Conservation (phyloP, 2,329 filamentous ascomycete genomes). For the Nigrospora sphaerica region DNA sequence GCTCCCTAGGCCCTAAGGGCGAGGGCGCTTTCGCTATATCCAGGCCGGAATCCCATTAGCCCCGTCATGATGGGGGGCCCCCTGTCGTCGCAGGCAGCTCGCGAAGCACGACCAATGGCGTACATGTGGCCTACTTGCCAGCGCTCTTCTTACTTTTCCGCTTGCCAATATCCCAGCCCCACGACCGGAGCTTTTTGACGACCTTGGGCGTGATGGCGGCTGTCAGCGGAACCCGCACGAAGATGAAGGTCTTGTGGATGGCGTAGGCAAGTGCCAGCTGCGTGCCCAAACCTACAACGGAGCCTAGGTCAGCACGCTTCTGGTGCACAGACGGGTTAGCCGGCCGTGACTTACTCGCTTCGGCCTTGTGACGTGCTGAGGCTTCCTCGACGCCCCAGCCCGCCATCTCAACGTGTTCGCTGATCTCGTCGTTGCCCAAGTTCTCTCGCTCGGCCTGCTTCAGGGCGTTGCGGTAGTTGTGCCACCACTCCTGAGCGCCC, state of each 20-base stretch:
- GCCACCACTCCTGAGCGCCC: constrained; percentile 45
- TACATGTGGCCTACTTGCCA: too few species aligned
- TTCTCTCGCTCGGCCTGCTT: constrained; percentile 37
- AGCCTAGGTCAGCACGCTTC: constrained; percentile 8
- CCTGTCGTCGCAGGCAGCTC: too few species aligned
- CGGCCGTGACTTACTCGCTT: constrained; percentile 61
- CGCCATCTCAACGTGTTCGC: constrained; percentile 41
- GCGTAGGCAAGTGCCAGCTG: constrained; percentile 91
- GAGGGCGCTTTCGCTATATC: too few species aligned
- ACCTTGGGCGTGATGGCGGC: constrained; percentile 88
- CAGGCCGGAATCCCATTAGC: too few species aligned
- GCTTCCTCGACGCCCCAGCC: constrained; percentile 59
- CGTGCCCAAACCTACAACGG: constrained; percentile 54
- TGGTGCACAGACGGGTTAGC: neutral
- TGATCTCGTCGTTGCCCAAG: constrained; percentile 34
- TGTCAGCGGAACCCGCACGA: constrained; percentile 86
- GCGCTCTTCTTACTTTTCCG: constrained; percentile 25
- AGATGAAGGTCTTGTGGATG: constrained; percentile 97
- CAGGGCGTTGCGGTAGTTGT: constrained; percentile 39
- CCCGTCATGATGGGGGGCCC: too few species aligned
- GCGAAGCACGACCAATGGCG: too few species aligned
- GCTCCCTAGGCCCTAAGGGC: too few species aligned
- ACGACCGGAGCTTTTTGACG: constrained; percentile 77
- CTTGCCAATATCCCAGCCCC: constrained; percentile 95
- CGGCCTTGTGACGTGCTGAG: constrained; percentile 50